Evolutionary conservation across 139 green algal species (phyloP).

Genomic region (Dunaliella sp.): DNA sequence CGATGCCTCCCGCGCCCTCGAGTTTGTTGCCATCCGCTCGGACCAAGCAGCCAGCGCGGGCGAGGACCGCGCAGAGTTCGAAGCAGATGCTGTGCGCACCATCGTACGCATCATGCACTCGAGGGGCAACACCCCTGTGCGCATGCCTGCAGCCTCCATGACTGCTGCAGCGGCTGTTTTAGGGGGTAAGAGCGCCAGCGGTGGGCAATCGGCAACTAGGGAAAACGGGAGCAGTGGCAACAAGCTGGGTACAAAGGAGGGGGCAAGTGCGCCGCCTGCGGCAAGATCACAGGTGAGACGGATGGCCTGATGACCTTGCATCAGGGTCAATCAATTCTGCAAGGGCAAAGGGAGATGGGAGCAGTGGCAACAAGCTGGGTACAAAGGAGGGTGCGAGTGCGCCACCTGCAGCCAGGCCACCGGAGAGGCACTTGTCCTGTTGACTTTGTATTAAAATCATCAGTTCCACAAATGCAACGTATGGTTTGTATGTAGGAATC

Average conservation of each 20-base stretch:
- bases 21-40: conserved; percentile 16
- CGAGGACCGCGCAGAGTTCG: conserved; percentile 18
- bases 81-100: neutral
- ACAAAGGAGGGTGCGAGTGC: neutral
- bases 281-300: neutral
- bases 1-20: conserved; percentile 15
- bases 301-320: too few species aligned
- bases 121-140: neutral
- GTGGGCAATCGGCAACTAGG: too few species aligned
- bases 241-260: too few species aligned
- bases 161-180: neutral
- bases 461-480: too few species aligned
- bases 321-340: too few species aligned
- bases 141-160: neutral
- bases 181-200: neutral
- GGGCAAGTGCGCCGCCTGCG: neutral
- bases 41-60: neutral
- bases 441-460: too few species aligned
- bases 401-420: neutral
- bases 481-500: too few species aligned
- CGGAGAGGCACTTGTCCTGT: too few species aligned
- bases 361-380: too few species aligned
- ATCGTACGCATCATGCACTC: conserved; percentile 4
- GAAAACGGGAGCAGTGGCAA: too few species aligned
- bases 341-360: too few species aligned